Conservation (phyloP, 306 rosid genomes). For the Quercus mongolica region DNA sequence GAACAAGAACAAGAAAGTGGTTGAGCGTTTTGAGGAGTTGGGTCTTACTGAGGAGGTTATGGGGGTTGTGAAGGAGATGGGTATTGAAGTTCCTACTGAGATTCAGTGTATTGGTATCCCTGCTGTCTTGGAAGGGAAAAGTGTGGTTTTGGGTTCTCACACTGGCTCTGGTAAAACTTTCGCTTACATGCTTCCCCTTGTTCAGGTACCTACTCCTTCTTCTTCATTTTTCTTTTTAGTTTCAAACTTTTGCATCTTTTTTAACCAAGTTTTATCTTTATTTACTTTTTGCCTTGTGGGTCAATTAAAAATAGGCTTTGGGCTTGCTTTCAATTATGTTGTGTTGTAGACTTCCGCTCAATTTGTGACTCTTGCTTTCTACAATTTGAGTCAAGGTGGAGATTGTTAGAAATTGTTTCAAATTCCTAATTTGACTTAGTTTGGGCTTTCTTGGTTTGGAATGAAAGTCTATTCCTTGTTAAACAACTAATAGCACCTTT, state of each 20-base stretch:
- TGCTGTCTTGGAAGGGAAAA: constrained; percentile 71
- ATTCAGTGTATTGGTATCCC: constrained; percentile 91
- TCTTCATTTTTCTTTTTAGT: not conserved
- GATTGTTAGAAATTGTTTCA: too few relatives aligned
- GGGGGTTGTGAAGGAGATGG: constrained; percentile 73
- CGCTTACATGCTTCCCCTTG: constrained; percentile 90
- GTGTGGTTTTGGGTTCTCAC: constrained; percentile 92
- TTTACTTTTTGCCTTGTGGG: not conserved
- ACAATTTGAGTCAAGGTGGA: too few relatives aligned
- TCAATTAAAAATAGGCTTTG: not conserved
- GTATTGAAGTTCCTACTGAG: constrained; percentile 82
- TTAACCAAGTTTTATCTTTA: not conserved
- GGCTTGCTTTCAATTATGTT: not conserved
- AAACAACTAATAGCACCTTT: too few relatives aligned
- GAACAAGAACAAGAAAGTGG: constrained; percentile 38
- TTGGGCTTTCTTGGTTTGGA: too few relatives aligned
- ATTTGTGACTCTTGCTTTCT: too few relatives aligned
- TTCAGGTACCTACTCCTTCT: constrained; percentile 52
- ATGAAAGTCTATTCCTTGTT: too few relatives aligned
- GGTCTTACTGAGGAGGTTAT: constrained; percentile 72
- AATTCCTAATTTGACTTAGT: too few relatives aligned
- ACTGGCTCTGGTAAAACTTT: constrained; percentile 97
- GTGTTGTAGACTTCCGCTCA: too few relatives aligned
- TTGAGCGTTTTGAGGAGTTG: constrained; percentile 61
- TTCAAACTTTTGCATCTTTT: not conserved